A percentile compares a stretch with the other conserved stretches of the same genome.
These are phyloP conservation scores for Chytriomyces hyalinus DNA, from an alignment of 192 early-diverging fungal species.

Conservation along the genomic window DNA sequence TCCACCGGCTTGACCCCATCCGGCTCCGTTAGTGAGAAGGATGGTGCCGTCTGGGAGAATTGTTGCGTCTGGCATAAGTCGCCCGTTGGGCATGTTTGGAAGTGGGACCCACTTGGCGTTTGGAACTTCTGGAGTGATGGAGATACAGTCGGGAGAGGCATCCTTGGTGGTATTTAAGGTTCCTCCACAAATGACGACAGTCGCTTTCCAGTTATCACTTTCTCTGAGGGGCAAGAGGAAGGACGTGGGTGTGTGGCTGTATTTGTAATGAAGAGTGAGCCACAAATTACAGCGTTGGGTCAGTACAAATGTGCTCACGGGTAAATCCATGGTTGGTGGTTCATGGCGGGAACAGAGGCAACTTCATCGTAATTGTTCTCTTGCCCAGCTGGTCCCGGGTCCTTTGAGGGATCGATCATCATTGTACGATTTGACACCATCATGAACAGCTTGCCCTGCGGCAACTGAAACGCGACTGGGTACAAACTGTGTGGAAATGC, in stretches of 20 bases:
- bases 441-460: constrained; percentile 39
- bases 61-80: constrained; percentile 45
- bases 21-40: constrained; percentile 42
- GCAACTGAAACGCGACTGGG: constrained; percentile 38
- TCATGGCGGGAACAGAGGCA: constrained; percentile 4
- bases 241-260: constrained; percentile 42
- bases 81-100: constrained; percentile 28
- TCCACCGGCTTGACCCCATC: constrained; percentile 47
- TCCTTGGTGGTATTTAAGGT: constrained; percentile 5
- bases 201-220: constrained; percentile 22
- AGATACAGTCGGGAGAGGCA: constrained; percentile 28
- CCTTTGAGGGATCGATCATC: constrained; percentile 34
- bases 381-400: constrained; percentile 15
- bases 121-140: constrained; percentile 34
- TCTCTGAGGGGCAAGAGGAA: constrained; percentile 42
- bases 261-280: neutral
- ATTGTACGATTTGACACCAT: constrained; percentile 40
- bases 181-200: constrained; percentile 45
- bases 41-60: constrained; percentile 50
- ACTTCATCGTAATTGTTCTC: constrained; percentile 2
- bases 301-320: neutral
- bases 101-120: constrained; percentile 31
- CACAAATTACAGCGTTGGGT: neutral
- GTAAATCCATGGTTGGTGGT: constrained; percentile 40
- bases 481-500: constrained; percentile 40